Conservation (phyloP, 2,329 filamentous ascomycete genomes). For the Cordyceps cateniannulata region DNA sequence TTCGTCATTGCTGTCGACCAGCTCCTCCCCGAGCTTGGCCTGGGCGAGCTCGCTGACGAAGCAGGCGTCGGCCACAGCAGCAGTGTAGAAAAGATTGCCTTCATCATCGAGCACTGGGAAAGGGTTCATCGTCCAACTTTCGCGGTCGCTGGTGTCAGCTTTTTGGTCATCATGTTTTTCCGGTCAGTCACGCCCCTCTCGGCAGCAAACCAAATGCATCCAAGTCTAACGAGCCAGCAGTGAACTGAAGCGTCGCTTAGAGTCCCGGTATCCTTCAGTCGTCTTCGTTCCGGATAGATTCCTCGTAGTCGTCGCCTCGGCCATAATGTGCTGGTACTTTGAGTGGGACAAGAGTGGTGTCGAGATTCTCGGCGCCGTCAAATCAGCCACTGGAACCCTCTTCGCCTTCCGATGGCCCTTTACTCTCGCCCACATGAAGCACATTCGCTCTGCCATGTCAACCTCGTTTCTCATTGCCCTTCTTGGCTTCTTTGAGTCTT, state of each 20-base stretch:
- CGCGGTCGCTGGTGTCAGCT: conserved; percentile 70
- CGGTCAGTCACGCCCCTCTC: conserved; percentile 44
- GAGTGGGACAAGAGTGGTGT: conserved; percentile 76
- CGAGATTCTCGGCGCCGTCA: conserved; percentile 74
- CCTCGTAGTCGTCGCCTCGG: conserved; percentile 77
- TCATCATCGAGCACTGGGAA: conserved; percentile 62
- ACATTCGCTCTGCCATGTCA: conserved; percentile 79
- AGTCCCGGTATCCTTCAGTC: conserved; percentile 70
- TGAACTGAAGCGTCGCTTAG: conserved; percentile 72
- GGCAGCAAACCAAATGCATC: neutral
- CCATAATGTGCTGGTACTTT: conserved; percentile 69
- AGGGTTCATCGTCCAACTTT: conserved; percentile 69
- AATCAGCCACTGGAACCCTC: conserved; percentile 61
- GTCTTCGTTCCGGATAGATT: conserved; percentile 92
- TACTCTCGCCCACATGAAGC: conserved; percentile 64
- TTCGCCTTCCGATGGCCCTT: conserved; percentile 89
- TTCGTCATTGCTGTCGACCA: conserved; percentile 96
- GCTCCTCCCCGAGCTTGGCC: conserved; percentile 80
- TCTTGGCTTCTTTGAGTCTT: conserved; percentile 97
- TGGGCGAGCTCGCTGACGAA: conserved; percentile 59
- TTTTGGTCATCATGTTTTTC: conserved; percentile 84
- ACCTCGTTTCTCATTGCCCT: conserved; percentile 91
- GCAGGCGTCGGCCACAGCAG: conserved; percentile 71
- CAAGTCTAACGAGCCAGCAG: conserved; percentile 33
- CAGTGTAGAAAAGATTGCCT: conserved; percentile 77